Evolutionary conservation across 2,329 filamentous ascomycete species (phyloP).

Genomic region (Lachnellula occidentalis): DNA sequence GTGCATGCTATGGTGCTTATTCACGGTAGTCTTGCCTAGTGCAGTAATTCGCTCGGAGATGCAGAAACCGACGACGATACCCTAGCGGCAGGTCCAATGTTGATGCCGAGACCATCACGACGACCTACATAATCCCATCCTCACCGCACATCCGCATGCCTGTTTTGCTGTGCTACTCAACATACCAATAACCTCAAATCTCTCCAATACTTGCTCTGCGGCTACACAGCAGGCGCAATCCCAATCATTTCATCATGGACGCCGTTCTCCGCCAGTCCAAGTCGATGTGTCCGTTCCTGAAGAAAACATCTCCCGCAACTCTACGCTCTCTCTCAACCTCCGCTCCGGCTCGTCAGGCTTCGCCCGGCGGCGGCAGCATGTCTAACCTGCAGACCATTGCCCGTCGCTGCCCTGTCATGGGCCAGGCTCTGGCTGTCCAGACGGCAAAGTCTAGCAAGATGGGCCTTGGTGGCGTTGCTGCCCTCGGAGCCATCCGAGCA

Average conservation of each 20-base stretch:
- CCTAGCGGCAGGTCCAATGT: neutral
- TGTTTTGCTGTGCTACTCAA: neutral
- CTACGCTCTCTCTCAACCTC: constrained; percentile 81
- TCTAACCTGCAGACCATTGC: constrained; percentile 94
- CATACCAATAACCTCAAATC: neutral
- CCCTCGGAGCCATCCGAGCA: constrained; percentile 45
- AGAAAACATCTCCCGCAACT: constrained; percentile 86
- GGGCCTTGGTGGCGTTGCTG: constrained; percentile 36
- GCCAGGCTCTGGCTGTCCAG: constrained; percentile 91
- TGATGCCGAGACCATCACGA: neutral
- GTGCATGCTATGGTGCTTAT: neutral
- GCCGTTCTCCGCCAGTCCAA: constrained; percentile 90
- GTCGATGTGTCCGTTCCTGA: constrained; percentile 95
- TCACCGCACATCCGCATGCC: neutral
- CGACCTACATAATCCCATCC: neutral
- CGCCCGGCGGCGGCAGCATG: constrained; percentile 85
- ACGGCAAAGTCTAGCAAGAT: constrained; percentile 48
- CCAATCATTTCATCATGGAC: constrained; percentile 64
- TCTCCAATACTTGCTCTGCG: neutral
- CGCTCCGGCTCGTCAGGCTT: constrained; percentile 50
- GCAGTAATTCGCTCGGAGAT: neutral
- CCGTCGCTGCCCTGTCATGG: constrained; percentile 96
- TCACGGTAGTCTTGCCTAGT: neutral
- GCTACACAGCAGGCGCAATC: neutral
- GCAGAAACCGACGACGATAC: neutral